These are phyloP conservation scores for Jackrogersella minutella DNA, from an alignment of 495 filamentous ascomycete genomes.

Conservation along the genomic window DNA sequence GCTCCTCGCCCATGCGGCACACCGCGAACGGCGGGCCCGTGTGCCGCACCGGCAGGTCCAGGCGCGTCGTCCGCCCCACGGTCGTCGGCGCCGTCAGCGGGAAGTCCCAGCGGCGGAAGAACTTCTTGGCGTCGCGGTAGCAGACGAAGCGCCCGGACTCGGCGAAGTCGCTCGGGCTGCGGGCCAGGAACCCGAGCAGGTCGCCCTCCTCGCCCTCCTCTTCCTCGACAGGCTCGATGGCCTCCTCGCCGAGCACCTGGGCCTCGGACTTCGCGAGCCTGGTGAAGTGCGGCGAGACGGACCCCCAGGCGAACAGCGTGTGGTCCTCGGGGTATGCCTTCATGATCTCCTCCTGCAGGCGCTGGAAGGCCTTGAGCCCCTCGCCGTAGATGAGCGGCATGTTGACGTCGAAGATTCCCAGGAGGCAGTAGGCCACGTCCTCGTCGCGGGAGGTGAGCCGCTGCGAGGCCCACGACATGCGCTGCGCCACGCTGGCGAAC, in stretches of 20 bases:
- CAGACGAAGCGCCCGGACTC: conserved; percentile 19
- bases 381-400: conserved; percentile 43
- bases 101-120: conserved; percentile 14
- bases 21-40: neutral
- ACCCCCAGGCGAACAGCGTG: conserved; percentile 42
- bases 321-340: conserved; percentile 40
- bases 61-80: conserved; percentile 6
- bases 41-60: neutral
- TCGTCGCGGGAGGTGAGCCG: conserved; percentile 39
- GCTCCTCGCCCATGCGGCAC: neutral
- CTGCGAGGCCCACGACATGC: conserved; percentile 43
- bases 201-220: neutral
- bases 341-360: conserved; percentile 42
- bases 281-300: conserved; percentile 1
- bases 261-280: neutral
- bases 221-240: neutral
- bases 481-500: conserved; percentile 34
- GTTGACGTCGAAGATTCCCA: conserved; percentile 43
- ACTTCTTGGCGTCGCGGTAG: neutral
- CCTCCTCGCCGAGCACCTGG: neutral
- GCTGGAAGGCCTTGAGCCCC: conserved; percentile 36
- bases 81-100: neutral
- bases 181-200: conserved; percentile 30
- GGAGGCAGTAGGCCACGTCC: conserved; percentile 42
- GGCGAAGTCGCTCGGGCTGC: conserved; percentile 32